These are phyloP conservation scores for Casuarina glauca DNA, from an alignment of 306 rosid species.

Conservation along the genomic window DNA sequence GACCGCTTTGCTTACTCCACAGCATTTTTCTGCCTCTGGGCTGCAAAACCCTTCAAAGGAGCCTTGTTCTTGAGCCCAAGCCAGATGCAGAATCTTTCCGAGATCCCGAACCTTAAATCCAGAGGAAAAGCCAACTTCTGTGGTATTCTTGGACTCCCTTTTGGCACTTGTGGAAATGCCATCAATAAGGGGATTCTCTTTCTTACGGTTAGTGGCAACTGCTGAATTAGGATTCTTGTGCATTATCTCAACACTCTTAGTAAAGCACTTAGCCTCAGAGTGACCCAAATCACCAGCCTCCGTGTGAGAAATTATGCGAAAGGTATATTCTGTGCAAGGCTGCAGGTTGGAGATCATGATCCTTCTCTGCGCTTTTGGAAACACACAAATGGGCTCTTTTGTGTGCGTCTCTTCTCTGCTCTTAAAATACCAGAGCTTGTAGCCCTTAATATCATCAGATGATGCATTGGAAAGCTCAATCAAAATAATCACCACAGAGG, in stretches of 20 bases:
- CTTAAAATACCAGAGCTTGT: constrained; percentile 94
- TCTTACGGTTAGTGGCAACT: constrained; percentile 39
- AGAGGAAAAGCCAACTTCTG: constrained; percentile 45
- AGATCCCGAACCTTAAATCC: constrained; percentile 96
- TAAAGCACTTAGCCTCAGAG: constrained; percentile 96
- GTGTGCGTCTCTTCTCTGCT: constrained; percentile 63
- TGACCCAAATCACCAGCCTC: constrained; percentile 88
- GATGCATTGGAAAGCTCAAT: constrained; percentile 66
- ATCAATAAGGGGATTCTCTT: constrained; percentile 43
- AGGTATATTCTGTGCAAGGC: constrained; percentile 92
- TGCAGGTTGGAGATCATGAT: constrained; percentile 78
- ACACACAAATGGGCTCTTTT: constrained; percentile 81
- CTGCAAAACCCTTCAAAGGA: constrained; percentile 72
- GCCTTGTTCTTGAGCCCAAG: constrained; percentile 87
- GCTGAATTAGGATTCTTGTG: constrained; percentile 46
- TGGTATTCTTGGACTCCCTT: constrained; percentile 48
- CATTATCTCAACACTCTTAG: constrained; percentile 83
- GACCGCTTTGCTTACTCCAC: constrained; percentile 53
- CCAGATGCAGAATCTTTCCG: constrained; percentile 73
- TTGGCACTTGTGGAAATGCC: constrained; percentile 55
- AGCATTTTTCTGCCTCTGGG: constrained; percentile 64
- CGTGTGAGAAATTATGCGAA: constrained; percentile 73
- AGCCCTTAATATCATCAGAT: constrained; percentile 65
- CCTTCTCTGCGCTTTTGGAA: constrained; percentile 86
- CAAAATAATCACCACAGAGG: constrained; percentile 80